Evolutionary conservation across 495 filamentous ascomycete species (phyloP), one percentile per base, ranked within the genome.

Genomic region (Annulohypoxylon maeteangense): DNA sequence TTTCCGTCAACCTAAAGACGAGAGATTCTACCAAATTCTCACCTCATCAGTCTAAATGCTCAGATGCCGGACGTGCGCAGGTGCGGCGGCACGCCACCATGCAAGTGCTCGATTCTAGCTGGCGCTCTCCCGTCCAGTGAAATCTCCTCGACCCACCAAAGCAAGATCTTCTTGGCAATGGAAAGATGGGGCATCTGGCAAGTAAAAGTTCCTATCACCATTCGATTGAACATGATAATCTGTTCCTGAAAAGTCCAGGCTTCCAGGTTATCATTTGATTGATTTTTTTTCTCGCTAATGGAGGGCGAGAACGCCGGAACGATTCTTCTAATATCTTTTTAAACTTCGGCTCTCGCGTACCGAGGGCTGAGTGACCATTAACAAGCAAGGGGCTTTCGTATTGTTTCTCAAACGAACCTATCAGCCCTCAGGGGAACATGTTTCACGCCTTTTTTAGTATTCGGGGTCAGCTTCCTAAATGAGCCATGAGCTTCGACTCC

Each of bases 31-130:
- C 36, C 36, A 40, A 40, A 40, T n/a, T 40, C 36, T 40, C 12
- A 40, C 36, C 11, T 40, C 36, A 40, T 40, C 36, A 18, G 40
- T 44, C 40, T n/a, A 20, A 44, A 44, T 18, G 22, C 3, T 20
- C 45, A 25, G 40, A 22, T 72, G 69, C 69, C 59, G 59, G 64
- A 23, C 36, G 45, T 44, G 38, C 38, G 44, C 36, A 59, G 44
- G 44, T 42, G 40, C 40, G 45, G 47, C 70, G 59, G 53, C 27
- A 59, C 56, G 55, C 53, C 31, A 58, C 31, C 40, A 67, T 72
- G 70, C 70, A 59, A 29, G 64, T 65, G 54, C 64, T 71, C 53
- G 34, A 58, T 67, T 45, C 27, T 72, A 29, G 58, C 45, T 67
- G 60, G 36, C 25, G 47, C 58, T 51, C 55, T 68, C 70, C 53